Base-by-base conservation (phyloP, 177 flowering plant species). In the Vitis hybrid region DNA sequence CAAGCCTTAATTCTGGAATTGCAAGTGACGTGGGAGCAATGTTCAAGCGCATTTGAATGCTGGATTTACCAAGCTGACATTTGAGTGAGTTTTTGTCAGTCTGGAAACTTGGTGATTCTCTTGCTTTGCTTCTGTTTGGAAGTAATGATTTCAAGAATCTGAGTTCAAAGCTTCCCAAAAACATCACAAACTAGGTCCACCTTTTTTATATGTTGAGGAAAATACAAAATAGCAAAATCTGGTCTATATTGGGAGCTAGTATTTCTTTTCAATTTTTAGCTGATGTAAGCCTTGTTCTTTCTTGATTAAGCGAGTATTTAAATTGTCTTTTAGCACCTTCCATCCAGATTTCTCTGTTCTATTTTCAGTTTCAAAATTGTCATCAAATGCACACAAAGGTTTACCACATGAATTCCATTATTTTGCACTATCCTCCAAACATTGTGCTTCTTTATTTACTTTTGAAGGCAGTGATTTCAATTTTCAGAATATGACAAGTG, bases 1-100 rank as follows among this genome's bases (percentile, higher is more conserved):
- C 87, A 87, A 82, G 76, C 84, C 89, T 14, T 88, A 83, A 86
- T 32, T 67, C 54, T 51, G 70, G 54, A 66, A 51, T 24, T 65
- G 11, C 61, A 17, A 58, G 21, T 18, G 46, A 40, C 46, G 0
- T 40, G 46, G 46, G 46, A 40, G 6, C 46, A 40, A 40, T 40
- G 8, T 40, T 40, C 46, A 40, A 7, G 46, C 8, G 1, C 46
- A 40, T 7, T 40, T 40, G 7, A 40, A 7, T 40, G 46, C 46
- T 40, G 46, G 46, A 40, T 40, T 40, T 40, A 40, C 56, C 15
- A 59, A 59, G 57, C 59, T 56, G 50, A 69, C 40, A 9, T 40
- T 63, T 19, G 24, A 70, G 74, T 54, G 66, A 75, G 27, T 66
- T 19, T 62, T 14, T 52, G 11, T 19, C 57, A 4, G 35, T 6